Base-by-base conservation (phyloP, 2,329 filamentous ascomycete genomes). In the Aspergillus texensis region DNA sequence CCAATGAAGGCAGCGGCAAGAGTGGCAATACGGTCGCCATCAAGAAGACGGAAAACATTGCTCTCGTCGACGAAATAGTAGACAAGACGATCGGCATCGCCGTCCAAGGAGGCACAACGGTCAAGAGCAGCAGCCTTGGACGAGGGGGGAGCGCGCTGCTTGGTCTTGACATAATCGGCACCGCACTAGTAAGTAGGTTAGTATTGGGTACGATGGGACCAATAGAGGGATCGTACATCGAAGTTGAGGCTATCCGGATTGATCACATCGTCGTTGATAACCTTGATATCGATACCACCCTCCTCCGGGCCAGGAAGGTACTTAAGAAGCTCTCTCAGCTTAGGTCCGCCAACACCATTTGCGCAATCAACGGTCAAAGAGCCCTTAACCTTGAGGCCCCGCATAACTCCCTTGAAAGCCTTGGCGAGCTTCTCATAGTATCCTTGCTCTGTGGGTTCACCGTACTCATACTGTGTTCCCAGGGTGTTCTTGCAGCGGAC, bases 91-190 rank as follows among this genome's bases (percentile, higher is more conserved):
- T 99, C 95, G 19, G 95, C 95, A 75, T 99, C 95, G 59, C 95
- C 95, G 71, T 99, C 95, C 62, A 97, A 86, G 10, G 94, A 97
- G 78, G 92, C 94, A 84, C 89, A 94, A 63, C 95, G 90, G 67
- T 91, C 90, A 61, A 91, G 88, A 1, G 88, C 85, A 36, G 88
- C 85, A 50, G 91, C 91, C 77, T 94, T 93, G 60, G 93, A 94
- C 34, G 83, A 90, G 48, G 91, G 91, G 58, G 95, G 95, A 64
- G 93, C 91, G 67, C 93, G 89, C 82, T 99, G 95, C 80, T 93
- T 93, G 21, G 95, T 98, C 84, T 99, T 99, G 79, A 99, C 95
- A 72, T 88, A 98, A 80, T 99, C 95, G 74, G 95, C 95, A 78
- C 95, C 95, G 75, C 92, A 96, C 88, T 96, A 30, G 64, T 66